phyloP scores from a whole-genome alignment of 2,329 filamentous ascomycete genomes.

The Trichoderma oligosporum region DNA sequence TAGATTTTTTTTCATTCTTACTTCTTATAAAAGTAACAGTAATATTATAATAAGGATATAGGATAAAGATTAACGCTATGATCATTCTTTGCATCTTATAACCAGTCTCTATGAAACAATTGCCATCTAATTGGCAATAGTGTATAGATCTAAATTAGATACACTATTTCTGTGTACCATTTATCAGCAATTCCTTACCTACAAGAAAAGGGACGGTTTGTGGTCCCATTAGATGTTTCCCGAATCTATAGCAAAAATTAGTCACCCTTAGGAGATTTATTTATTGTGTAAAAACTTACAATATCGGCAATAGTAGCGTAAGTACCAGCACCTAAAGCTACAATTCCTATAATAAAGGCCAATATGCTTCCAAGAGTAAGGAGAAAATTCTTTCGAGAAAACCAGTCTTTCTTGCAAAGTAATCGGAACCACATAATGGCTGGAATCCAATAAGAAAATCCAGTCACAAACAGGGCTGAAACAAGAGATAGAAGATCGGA shows the following conservation, averaged over 20 bases:
- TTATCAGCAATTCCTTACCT: neutral
- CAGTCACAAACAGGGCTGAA: conserved; percentile 44
- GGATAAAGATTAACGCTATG: too few species aligned
- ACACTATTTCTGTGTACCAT: neutral
- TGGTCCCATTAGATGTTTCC: conserved; percentile 22
- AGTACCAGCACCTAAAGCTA: conserved; percentile 30
- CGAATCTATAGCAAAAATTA: conserved; percentile 22
- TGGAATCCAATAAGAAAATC: conserved; percentile 25
- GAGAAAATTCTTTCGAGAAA: conserved; percentile 26
- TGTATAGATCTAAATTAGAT: too few species aligned
- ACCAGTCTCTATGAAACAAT: too few species aligned
- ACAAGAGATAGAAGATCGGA: conserved; percentile 55
- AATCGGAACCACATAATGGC: conserved; percentile 26
- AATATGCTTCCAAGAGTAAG: conserved; percentile 27
- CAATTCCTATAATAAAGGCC: conserved; percentile 28
- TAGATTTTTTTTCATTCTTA: too few species aligned
- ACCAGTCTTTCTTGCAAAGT: conserved; percentile 25
- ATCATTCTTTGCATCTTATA: too few species aligned
- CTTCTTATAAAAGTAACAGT: too few species aligned
- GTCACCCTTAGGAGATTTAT: neutral
- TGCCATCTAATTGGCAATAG: too few species aligned
- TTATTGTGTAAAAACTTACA: too few species aligned
- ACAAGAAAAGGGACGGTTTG: conserved; percentile 24
- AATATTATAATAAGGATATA: too few species aligned
- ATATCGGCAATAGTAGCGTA: conserved; percentile 31